phyloP scores from a whole-genome alignment of 495 filamentous ascomycete genomes.

The Trichoderma gamsii region DNA sequence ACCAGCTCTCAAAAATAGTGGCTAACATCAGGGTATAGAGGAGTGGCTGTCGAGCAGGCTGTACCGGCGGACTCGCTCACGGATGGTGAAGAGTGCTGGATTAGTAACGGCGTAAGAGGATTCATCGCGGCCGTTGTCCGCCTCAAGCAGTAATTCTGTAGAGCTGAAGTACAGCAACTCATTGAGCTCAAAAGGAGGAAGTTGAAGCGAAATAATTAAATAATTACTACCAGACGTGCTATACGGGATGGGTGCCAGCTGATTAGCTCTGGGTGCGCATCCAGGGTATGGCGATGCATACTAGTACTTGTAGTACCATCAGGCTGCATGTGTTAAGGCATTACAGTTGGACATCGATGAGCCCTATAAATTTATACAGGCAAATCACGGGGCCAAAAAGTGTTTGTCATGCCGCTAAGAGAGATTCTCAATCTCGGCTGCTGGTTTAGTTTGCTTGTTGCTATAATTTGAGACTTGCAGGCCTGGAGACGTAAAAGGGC shows the following conservation, averaged over 20 bases:
- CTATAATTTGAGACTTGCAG: not conserved
- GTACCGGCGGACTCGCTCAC: slow-evolving; percentile 50
- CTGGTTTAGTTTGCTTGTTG: not conserved
- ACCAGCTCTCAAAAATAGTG: not conserved
- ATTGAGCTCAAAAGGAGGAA: too few relatives aligned
- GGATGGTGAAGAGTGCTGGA: slow-evolving; percentile 71
- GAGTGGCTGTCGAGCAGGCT: slow-evolving; percentile 55
- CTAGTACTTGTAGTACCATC: too few relatives aligned
- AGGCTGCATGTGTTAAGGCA: too few relatives aligned
- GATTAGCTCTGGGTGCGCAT: too few relatives aligned
- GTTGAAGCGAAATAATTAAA: too few relatives aligned
- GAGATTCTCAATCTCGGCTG: not conserved
- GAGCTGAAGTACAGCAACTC: not conserved
- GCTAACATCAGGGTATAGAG: slow-evolving; percentile 22
- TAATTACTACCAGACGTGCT: too few relatives aligned
- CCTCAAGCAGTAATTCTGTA: slow-evolving; percentile 19
- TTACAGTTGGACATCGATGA: too few relatives aligned
- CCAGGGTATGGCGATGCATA: too few relatives aligned
- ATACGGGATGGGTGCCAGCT: too few relatives aligned
- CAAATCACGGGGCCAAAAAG: too few relatives aligned
- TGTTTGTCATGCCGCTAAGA: too few relatives aligned
- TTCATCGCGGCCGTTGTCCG: slow-evolving; percentile 42
- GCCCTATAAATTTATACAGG: too few relatives aligned
- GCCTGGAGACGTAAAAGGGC: not conserved
- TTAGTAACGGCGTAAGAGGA: slow-evolving; percentile 81